Percentiles rank a stretch among this genome's conserved stretches.
phyloP scores from a whole-genome alignment of 495 filamentous ascomycete genomes.

The Daldinia concentrica region DNA sequence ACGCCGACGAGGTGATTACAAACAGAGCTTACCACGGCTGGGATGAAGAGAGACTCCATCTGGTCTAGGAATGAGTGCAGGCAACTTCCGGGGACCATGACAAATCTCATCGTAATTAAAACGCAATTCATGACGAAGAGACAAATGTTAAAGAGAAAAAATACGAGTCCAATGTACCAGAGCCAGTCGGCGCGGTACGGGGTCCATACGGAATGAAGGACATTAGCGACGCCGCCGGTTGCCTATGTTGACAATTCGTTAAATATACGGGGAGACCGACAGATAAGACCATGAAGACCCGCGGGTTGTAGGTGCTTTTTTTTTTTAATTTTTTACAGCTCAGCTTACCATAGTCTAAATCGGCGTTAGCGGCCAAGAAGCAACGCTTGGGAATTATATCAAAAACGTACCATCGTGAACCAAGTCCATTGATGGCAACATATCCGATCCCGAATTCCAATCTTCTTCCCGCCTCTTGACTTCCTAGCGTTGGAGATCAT shows the following conservation, averaged over 20 bases:
- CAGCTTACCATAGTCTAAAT: conserved; percentile 39
- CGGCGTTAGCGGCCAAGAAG: conserved; percentile 10
- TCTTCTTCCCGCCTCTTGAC: conserved; percentile 33
- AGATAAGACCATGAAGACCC: not conserved
- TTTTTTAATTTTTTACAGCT: conserved; percentile 5
- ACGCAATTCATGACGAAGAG: conserved; percentile 75
- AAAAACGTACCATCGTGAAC: conserved; percentile 66
- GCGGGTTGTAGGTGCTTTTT: not conserved
- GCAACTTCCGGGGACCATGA: conserved; percentile 75
- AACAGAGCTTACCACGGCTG: conserved; percentile 67
- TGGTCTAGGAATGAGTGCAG: conserved; percentile 77
- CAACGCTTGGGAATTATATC: not conserved
- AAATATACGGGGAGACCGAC: not conserved
- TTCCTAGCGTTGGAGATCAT: conserved; percentile 44
- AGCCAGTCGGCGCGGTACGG: conserved; percentile 76
- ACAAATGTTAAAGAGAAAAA: conserved; percentile 79
- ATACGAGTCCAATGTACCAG: conserved; percentile 73
- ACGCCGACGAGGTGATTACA: too few species aligned
- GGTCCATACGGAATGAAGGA: conserved; percentile 69
- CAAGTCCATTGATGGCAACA: conserved; percentile 69
- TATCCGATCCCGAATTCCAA: conserved; percentile 58
- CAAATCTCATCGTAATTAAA: conserved; percentile 75
- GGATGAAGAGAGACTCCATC: conserved; percentile 81
- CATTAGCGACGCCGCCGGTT: conserved; percentile 84
- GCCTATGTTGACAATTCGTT: conserved; percentile 53